Conservation (phyloP, 805 yeast species). For the Kuraishia cidri region DNA sequence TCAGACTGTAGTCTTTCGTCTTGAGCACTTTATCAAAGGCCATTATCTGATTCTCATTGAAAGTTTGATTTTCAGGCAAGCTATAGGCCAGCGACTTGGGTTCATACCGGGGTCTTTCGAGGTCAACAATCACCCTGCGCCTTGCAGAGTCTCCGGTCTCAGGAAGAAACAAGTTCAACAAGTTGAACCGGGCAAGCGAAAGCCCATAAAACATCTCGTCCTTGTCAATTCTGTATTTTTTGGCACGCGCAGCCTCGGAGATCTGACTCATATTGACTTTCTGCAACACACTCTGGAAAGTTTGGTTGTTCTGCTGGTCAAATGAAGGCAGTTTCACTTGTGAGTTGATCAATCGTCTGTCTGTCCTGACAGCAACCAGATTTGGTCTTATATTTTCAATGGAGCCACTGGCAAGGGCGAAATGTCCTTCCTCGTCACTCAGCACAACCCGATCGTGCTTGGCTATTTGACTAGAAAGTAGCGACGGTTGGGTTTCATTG, state of each 20-base stretch:
- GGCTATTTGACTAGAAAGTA: conserved; percentile 36
- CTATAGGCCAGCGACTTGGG: conserved; percentile 13
- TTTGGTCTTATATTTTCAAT: conserved; percentile 34
- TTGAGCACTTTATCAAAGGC: conserved; percentile 63
- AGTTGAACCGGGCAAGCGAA: conserved; percentile 67
- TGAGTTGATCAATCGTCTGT: conserved; percentile 37
- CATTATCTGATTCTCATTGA: conserved; percentile 62
- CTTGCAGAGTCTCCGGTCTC: conserved; percentile 34
- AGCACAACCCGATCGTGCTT: conserved; percentile 58
- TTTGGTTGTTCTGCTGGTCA: conserved; percentile 34
- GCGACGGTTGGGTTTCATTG: conserved; percentile 6
- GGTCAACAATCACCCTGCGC: conserved; percentile 44
- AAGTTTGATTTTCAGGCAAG: conserved; percentile 13
- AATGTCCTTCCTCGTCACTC: conserved; percentile 77
- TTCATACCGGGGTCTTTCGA: conserved; percentile 33
- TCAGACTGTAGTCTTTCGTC: conserved; percentile 68
- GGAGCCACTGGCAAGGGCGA: conserved; percentile 59
- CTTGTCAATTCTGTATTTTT: conserved; percentile 61
- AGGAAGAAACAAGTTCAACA: conserved; percentile 55
- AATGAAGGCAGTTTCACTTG: conserved; percentile 31
- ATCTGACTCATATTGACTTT: conserved; percentile 6
- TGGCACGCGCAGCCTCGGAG: conserved; percentile 4
- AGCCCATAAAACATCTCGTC: conserved; percentile 73
- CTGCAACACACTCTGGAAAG: conserved; percentile 36
- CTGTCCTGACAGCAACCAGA: conserved; percentile 38